A percentile compares a stretch with the other conserved stretches of the same genome.
Evolutionary conservation across 805 yeast genomes (phyloP).

Genomic region (Hanseniaspora lachancei): DNA sequence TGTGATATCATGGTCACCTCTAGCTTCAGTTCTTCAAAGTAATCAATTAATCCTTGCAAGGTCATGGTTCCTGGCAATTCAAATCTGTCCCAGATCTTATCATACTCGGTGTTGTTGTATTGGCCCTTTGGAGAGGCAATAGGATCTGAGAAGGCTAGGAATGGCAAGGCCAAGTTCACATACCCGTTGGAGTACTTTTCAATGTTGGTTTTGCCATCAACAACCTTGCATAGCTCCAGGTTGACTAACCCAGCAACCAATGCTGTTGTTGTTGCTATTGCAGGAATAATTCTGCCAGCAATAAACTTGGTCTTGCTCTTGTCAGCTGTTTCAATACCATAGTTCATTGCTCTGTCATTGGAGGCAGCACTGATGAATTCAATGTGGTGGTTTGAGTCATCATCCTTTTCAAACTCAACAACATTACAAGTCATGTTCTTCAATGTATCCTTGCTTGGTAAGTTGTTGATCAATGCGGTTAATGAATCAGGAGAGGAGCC

Average conservation of each 20-base stretch:
- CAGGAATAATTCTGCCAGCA: slow-evolving; percentile 97
- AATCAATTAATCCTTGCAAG: slow-evolving; percentile 55
- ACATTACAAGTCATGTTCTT: slow-evolving; percentile 79
- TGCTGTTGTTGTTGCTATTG: slow-evolving; percentile 98
- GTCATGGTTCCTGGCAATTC: slow-evolving; percentile 67
- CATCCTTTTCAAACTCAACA: slow-evolving; percentile 97
- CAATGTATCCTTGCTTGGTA: slow-evolving; percentile 79
- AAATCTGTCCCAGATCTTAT: slow-evolving; percentile 91
- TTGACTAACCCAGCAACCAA: slow-evolving; percentile 90
- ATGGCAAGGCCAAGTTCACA: slow-evolving; percentile 82
- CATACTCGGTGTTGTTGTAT: slow-evolving; percentile 67
- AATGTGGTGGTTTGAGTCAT: slow-evolving; percentile 90
- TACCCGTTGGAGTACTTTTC: slow-evolving; percentile 90
- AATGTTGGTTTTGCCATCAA: slow-evolving; percentile 55
- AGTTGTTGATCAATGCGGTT: slow-evolving; percentile 52
- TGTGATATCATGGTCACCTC: slow-evolving; percentile 83
- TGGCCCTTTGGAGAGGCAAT: slow-evolving; percentile 70
- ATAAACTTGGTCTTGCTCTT: slow-evolving; percentile 84
- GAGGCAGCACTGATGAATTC: slow-evolving; percentile 94
- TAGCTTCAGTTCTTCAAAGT: slow-evolving; percentile 73
- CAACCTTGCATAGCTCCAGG: slow-evolving; percentile 82
- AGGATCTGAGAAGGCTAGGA: slow-evolving; percentile 94
- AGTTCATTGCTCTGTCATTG: slow-evolving; percentile 87
- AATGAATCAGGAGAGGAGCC: slow-evolving; percentile 48
- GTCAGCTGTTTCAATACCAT: slow-evolving; percentile 79